These are phyloP conservation scores for Kodamaea nitidulidarum DNA, from an alignment of 805 yeast genomes.

Conservation along the genomic window DNA sequence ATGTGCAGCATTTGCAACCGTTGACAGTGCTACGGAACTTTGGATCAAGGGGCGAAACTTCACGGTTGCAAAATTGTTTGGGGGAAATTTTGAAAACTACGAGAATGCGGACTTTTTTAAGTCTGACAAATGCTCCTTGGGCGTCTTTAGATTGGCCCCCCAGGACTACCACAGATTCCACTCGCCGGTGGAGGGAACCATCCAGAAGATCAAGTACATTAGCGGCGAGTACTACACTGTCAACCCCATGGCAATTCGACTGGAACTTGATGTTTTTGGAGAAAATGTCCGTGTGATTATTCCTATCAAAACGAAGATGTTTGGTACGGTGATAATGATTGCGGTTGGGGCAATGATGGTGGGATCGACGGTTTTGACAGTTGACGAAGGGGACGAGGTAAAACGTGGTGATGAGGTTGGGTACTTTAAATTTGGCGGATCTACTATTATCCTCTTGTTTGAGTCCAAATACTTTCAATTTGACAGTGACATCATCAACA, in stretches of 20 bases:
- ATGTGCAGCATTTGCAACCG: slow-evolving; percentile 61
- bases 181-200: slow-evolving; percentile 71
- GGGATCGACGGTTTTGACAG: slow-evolving; percentile 78
- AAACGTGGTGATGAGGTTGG: slow-evolving; percentile 82
- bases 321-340: slow-evolving; percentile 73
- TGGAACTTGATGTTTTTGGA: slow-evolving; percentile 85
- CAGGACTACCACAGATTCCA: slow-evolving; percentile 97
- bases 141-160: slow-evolving; percentile 87
- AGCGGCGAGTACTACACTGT: slow-evolving; percentile 94
- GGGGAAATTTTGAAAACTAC: slow-evolving; percentile 41
- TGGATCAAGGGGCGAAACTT: slow-evolving; percentile 91
- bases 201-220: slow-evolving; percentile 64
- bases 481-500: slow-evolving; percentile 69
- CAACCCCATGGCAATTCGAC: slow-evolving; percentile 94
- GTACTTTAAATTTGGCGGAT: slow-evolving; percentile 94
- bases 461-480: slow-evolving; percentile 48
- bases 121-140: slow-evolving; percentile 53
- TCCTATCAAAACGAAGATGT: slow-evolving; percentile 70
- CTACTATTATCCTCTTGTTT: slow-evolving; percentile 71
- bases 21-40: slow-evolving; percentile 59
- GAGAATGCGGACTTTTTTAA: slow-evolving; percentile 33
- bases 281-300: slow-evolving; percentile 80
- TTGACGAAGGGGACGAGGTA: slow-evolving; percentile 54
- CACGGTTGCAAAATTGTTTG: slow-evolving; percentile 58
- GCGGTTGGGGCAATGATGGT: slow-evolving; percentile 99